These are phyloP conservation scores for Chromosphaera perkinsii DNA, from an alignment of 208 protist species.

Conservation along the genomic window DNA sequence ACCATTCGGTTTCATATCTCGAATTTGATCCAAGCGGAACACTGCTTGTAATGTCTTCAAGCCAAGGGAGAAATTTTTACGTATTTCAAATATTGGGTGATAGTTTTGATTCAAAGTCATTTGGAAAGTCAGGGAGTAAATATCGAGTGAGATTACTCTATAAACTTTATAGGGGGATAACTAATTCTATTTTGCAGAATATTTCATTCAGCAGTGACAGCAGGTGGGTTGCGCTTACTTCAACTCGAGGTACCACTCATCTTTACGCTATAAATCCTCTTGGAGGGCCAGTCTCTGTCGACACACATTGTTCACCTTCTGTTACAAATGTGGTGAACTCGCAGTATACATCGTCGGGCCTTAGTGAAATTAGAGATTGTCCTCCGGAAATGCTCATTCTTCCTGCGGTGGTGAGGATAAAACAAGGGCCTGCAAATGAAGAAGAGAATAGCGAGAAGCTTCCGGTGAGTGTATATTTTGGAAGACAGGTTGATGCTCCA, in stretches of 20 bases:
- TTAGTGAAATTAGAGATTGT: too few relatives aligned
- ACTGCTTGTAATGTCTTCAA: slow-evolving; percentile 32
- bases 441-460: too few relatives aligned
- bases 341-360: too few relatives aligned
- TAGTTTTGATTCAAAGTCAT: neutral
- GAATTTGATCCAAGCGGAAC: slow-evolving; percentile 40
- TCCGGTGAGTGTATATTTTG: too few relatives aligned
- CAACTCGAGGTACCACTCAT: slow-evolving; percentile 38
- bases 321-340: too few relatives aligned
- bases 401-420: too few relatives aligned
- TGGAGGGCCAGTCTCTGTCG: slow-evolving; percentile 25
- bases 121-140: neutral
- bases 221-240: slow-evolving; percentile 31
- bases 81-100: slow-evolving; percentile 41
- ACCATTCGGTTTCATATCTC: slow-evolving; percentile 32
- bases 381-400: too few relatives aligned
- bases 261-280: slow-evolving; percentile 46
- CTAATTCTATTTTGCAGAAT: slow-evolving; percentile 16
- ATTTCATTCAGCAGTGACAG: slow-evolving; percentile 37
- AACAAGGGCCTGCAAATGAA: too few relatives aligned
- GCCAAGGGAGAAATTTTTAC: slow-evolving; percentile 36
- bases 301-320: too few relatives aligned
- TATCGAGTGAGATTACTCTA: slow-evolving; percentile 16
- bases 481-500: too few relatives aligned
- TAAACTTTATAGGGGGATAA: slow-evolving; percentile 25